A percentile compares a stretch with the other conserved stretches of the same genome.
phyloP scores from a whole-genome alignment of 2,329 filamentous ascomycete genomes.

The Anisogramma anomala region DNA sequence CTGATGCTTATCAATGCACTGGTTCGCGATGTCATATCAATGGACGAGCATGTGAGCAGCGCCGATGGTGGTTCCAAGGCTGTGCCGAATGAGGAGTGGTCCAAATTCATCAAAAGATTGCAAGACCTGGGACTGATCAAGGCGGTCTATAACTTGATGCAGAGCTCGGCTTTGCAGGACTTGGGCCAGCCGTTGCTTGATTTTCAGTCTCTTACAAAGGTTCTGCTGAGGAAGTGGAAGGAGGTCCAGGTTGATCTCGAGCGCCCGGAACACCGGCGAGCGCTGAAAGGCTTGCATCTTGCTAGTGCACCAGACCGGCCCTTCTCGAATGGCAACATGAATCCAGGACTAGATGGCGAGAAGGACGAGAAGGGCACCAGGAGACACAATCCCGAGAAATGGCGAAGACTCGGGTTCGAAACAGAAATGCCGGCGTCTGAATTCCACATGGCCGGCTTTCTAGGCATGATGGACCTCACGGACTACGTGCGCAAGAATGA shows the following conservation, averaged over 20 bases:
- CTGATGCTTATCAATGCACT: slow-evolving; percentile 91
- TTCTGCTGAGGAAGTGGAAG: slow-evolving; percentile 77
- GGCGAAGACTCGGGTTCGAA: slow-evolving; percentile 84
- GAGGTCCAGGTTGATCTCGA: slow-evolving; percentile 77
- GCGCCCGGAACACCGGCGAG: slow-evolving; percentile 74
- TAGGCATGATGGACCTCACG: slow-evolving; percentile 95
- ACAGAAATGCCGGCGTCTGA: slow-evolving; percentile 78
- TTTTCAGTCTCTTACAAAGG: slow-evolving; percentile 84
- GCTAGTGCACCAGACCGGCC: slow-evolving; percentile 61
- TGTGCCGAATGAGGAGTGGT: slow-evolving; percentile 62
- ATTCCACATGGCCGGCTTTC: slow-evolving; percentile 73
- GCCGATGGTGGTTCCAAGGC: slow-evolving; percentile 22
- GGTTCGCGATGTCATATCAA: slow-evolving; percentile 80
- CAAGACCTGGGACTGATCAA: slow-evolving; percentile 90
- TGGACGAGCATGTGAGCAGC: slow-evolving; percentile 42
- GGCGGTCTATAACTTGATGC: slow-evolving; percentile 86
- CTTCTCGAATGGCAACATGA: slow-evolving; percentile 29
- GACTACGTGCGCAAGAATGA: slow-evolving; percentile 89
- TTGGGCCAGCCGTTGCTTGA: slow-evolving; percentile 81
- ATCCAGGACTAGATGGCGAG: slow-evolving; percentile 24
- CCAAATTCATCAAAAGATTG: slow-evolving; percentile 83
- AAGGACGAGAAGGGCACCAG: slow-evolving; percentile 50
- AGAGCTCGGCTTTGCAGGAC: slow-evolving; percentile 84
- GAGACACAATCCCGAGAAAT: slow-evolving; percentile 79
- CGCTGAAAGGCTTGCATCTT: slow-evolving; percentile 74